Conservation (phyloP, 148 eudicot genomes). For the Arctostaphylos glauca region DNA sequence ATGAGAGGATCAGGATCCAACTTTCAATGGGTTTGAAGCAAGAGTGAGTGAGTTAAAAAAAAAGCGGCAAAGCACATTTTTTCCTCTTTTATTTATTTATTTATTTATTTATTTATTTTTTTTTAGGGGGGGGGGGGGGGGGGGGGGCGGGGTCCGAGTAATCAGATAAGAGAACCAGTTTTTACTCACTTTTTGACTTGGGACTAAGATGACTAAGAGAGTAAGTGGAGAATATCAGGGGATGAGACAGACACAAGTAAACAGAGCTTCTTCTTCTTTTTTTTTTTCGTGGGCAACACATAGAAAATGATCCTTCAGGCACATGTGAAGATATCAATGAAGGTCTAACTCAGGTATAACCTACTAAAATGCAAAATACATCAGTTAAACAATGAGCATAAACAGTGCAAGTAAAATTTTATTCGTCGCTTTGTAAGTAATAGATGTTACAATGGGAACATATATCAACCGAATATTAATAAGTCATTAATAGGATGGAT, state of each 20-base stretch:
- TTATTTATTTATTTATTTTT: no score
- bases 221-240: neutral
- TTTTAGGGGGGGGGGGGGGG: neutral
- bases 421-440: neutral
- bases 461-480: neutral
- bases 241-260: neutral
- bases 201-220: neutral
- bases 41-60: neutral
- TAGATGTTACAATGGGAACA: neutral
- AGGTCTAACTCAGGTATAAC: neutral
- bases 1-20: neutral
- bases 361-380: neutral
- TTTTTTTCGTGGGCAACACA: neutral
- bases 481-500: neutral
- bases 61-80: neutral
- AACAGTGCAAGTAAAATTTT: neutral
- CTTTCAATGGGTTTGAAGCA: neutral
- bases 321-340: neutral
- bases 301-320: neutral
- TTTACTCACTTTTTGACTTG: neutral
- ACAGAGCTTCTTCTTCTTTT: neutral
- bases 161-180: neutral
- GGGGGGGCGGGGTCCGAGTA: neutral
- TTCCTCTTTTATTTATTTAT: no score
- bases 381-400: neutral